Conservation (phyloP, 1,139 yeast species). For the Candida sanyaensis region DNA sequence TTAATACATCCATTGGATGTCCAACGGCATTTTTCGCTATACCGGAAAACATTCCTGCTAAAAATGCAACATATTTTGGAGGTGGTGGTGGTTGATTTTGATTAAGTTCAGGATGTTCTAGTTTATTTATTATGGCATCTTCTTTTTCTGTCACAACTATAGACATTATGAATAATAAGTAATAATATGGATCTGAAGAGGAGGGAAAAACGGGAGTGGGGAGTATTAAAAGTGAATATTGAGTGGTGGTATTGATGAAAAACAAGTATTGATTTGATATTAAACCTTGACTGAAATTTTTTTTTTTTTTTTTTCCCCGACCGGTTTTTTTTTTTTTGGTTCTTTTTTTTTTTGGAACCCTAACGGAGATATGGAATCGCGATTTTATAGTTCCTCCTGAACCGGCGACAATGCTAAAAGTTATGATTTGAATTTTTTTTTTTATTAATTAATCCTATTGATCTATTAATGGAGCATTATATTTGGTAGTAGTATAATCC, state of each 20-base stretch:
- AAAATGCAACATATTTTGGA: constrained; percentile 69
- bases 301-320: too few species aligned
- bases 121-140: constrained; percentile 21
- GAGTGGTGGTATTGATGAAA: too few species aligned
- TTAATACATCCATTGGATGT: constrained; percentile 90
- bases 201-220: too few species aligned
- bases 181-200: neutral
- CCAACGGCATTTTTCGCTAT: constrained; percentile 87
- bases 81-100: constrained; percentile 26
- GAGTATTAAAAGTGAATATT: too few species aligned
- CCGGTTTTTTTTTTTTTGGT: too few species aligned
- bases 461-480: constrained; percentile 25
- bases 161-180: constrained; percentile 20
- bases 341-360: too few species aligned
- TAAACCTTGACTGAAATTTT: too few species aligned
- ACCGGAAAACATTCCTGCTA: constrained; percentile 88
- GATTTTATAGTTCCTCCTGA: neutral
- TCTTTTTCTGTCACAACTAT: constrained; percentile 31
- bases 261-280: too few species aligned
- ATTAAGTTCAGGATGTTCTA: constrained; percentile 10
- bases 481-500: constrained; percentile 31
- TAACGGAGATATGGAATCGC: too few species aligned
- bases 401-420: too few species aligned
- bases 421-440: too few species aligned
- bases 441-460: constrained; percentile 7